phyloP scores from a whole-genome alignment of 495 filamentous ascomycete genomes.

The Penicilliopsis zonata region DNA sequence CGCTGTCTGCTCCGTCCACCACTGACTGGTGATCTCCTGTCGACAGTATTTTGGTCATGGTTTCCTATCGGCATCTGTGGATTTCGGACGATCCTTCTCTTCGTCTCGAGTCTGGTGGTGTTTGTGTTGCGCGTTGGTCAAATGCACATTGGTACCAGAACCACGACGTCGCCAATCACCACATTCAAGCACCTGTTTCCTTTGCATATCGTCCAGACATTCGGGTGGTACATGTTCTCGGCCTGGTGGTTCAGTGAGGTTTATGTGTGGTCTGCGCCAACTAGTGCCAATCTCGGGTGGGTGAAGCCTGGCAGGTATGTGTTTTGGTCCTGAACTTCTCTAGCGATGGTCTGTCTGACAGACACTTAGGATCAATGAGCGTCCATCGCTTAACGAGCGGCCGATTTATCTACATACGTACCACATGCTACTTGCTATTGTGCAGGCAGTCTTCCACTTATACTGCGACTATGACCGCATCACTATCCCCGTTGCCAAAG shows the following conservation, averaged over 20 bases:
- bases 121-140: conserved; percentile 80
- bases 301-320: conserved; percentile 53
- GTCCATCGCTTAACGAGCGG: conserved; percentile 75
- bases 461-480: conserved; percentile 64
- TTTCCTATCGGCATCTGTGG: conserved; percentile 69
- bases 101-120: conserved; percentile 52
- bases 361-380: conserved; percentile 42
- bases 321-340: neutral
- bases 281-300: conserved; percentile 54
- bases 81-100: conserved; percentile 58
- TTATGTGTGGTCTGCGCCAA: conserved; percentile 65
- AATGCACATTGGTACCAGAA: conserved; percentile 59
- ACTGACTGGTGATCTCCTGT: neutral
- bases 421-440: conserved; percentile 52
- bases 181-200: conserved; percentile 46
- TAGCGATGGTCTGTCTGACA: conserved; percentile 5
- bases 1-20: neutral
- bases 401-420: conserved; percentile 68
- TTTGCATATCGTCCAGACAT: conserved; percentile 50
- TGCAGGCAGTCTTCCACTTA: conserved; percentile 60
- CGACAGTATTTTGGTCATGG: conserved; percentile 69
- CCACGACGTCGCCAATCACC: conserved; percentile 51
- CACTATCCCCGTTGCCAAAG: conserved; percentile 36
- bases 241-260: conserved; percentile 72
- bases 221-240: conserved; percentile 62